These are phyloP conservation scores for Mycena belliarum DNA, from an alignment of 768 basidiomycete species.

Conservation along the genomic window DNA sequence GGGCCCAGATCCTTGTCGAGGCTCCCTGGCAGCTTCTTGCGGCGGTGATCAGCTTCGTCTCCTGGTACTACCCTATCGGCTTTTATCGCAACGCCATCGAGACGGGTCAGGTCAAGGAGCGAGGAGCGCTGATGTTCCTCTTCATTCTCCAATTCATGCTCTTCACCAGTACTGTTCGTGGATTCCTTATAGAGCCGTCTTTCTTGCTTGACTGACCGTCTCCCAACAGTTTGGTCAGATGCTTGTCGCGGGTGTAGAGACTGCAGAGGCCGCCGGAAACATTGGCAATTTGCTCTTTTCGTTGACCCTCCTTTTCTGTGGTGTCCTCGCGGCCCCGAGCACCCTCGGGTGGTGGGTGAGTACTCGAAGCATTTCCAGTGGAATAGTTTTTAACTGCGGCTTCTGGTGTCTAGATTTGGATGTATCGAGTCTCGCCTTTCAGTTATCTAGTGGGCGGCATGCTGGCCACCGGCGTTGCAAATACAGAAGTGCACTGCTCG, in stretches of 20 bases:
- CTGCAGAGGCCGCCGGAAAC: conserved; percentile 42
- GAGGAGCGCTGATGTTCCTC: conserved; percentile 43
- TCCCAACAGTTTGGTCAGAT: conserved; percentile 30
- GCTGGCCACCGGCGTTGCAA: conserved; percentile 27
- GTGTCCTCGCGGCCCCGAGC: conserved; percentile 33
- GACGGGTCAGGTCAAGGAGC: conserved; percentile 33
- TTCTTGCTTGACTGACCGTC: background rate
- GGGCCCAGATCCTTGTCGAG: conserved; percentile 36
- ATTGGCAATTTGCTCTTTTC: conserved; percentile 42
- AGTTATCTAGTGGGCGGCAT: conserved; percentile 37
- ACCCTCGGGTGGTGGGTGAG: conserved; percentile 27
- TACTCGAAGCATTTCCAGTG: background rate
- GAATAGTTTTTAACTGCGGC: background rate
- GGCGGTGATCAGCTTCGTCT: conserved; percentile 32
- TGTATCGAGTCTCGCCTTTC: conserved; percentile 38
- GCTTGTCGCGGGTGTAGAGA: conserved; percentile 35
- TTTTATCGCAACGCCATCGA: conserved; percentile 40
- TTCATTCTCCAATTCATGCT: conserved; percentile 37
- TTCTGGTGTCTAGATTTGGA: conserved; percentile 31
- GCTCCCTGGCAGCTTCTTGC: conserved; percentile 29
- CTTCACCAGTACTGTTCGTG: conserved; percentile 32
- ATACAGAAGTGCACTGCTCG: conserved; percentile 46
- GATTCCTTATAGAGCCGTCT: no score
- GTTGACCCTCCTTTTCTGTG: conserved; percentile 41
- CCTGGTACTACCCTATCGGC: conserved; percentile 40